A percentile compares a stretch with the other conserved stretches of the same genome.
Evolutionary conservation across 1,284 basidiomycete genomes (phyloP).

Genomic region (Phylloporus sp.): DNA sequence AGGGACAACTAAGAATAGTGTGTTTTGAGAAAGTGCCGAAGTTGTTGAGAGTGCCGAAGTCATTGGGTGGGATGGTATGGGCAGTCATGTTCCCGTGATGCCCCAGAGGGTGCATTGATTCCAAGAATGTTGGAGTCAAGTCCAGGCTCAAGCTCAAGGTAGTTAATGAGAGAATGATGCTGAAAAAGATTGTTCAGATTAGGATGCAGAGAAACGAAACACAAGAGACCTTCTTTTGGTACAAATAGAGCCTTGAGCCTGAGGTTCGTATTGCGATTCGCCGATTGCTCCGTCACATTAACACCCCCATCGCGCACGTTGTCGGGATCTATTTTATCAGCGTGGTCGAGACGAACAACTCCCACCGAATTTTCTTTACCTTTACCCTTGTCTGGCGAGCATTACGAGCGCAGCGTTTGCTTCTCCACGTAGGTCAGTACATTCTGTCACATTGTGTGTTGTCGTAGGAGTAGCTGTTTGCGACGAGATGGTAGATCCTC

Average conservation of each 20-base stretch:
- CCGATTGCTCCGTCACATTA: not conserved
- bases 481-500: too few species aligned
- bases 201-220: not conserved
- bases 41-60: too few species aligned
- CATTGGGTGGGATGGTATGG: too few species aligned
- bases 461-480: too few species aligned
- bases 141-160: constrained; percentile 64
- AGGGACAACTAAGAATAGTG: too few species aligned
- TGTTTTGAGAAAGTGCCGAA: too few species aligned
- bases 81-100: constrained; percentile 9
- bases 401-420: too few species aligned
- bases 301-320: constrained; percentile 1
- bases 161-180: constrained; percentile 68
- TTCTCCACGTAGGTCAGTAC: too few species aligned
- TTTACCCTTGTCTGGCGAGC: constrained; percentile 5
- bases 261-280: constrained; percentile 19
- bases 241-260: constrained; percentile 72
- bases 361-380: not conserved
- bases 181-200: constrained; percentile 15
- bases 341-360: constrained; percentile 17
- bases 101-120: constrained; percentile 3
- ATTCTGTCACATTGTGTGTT: too few species aligned
- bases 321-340: not conserved
- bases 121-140: constrained; percentile 57
- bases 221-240: constrained; percentile 57